Evolutionary conservation across 169 alveolate species (phyloP), one percentile per base, ranked within the genome.

Genomic region (Eimeria necatrix): DNA sequence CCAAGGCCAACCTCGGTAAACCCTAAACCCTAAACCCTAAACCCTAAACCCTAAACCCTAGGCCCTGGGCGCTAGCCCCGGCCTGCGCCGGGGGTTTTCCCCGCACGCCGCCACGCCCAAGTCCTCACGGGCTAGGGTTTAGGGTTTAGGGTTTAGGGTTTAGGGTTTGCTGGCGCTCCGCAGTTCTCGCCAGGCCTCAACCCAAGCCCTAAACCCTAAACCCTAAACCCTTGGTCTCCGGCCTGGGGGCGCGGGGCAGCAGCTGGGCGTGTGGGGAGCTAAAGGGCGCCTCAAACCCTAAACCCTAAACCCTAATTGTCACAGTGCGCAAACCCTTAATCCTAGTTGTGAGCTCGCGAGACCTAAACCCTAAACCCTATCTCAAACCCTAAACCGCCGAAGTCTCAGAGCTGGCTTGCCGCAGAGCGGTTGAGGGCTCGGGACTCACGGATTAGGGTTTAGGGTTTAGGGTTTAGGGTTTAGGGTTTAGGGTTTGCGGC

Each of bases 1-100:
- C 98, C 14, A 93, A 97, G 91, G 94, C 98, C 32, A 97, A 97
- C 83, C 85, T 95, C n/a, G 97, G 96, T 56, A 24, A 81, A 48
- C 73, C 52, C 90, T 51, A 52, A 81, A 81, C 73, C 70, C 73
- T 53, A 85, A 52, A 9, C 32, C 52, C 32, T n/a, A 64, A 64
- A n/a, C 18, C 76, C 76, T n/a, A 10, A 10, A 32, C 14, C 64
- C 64, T 8, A 8, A 22, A 12, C 6, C 24, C 22, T 7, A 8
- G 12, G 4, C 48, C 18, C n/a, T n/a, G n/a, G n/a, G n/a, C n/a
- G n/a, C n/a, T n/a, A n/a, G n/a, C n/a, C n/a, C n/a, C n/a, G n/a
- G n/a, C n/a, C n/a, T n/a, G n/a, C n/a, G n/a, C n/a, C n/a, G n/a
- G n/a, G n/a, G n/a, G n/a, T n/a, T n/a, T n/a, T n/a, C n/a, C n/a